Evolutionary conservation across 2,329 filamentous ascomycete genomes (phyloP), one percentile per base, ranked within the genome.

Genomic region (Alternaria viburni): DNA sequence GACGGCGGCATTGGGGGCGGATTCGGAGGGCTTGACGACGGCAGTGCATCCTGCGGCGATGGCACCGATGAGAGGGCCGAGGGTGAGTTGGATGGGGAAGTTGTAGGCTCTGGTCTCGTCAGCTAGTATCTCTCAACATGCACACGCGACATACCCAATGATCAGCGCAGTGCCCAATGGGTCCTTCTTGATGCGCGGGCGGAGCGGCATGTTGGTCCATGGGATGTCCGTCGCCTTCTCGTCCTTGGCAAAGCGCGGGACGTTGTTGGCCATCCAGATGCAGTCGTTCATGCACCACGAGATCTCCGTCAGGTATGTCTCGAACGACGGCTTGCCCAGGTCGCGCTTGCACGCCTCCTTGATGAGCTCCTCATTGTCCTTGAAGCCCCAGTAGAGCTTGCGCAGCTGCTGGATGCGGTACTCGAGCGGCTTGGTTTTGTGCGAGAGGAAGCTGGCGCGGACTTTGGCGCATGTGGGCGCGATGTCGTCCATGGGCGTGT

Each of bases 31-130:
- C 86, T 99, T 99, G 72, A 98, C 79, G 19, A 97, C 84, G 50
- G 90, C 93, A 6, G 94, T 95, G 80, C 96, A 97, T 56, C 96
- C 96, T 9, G 93, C 95, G 46, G 92, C 89, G 72, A 99, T 97
- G 74, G 95, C 96, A 61, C 95, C 96, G 66, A 97, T 87, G 64
- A 97, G 81, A 2, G 95, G 93, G 1, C 88, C 87, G 44, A 98
- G 78, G 41, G 89, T 89, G 46, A 98, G 86, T 81, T 94, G 90
- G 78, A 97, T 84, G 55, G 96, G 96, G 80, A 94, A 97, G 84
- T 99, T 99, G 87, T 93, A 98, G 46, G 96, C 89, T 61, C 88
- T 89, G 61, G 21, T 47, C 12, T 15, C n/a, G 54, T 62, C 30
- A 62, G 46, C 15, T 10, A 21, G 4, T 8, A 7, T 36, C 12